A percentile compares a stretch with the other conserved stretches of the same genome.
These are phyloP conservation scores for Aspergillus caelatus DNA, from an alignment of 2,329 filamentous ascomycete genomes.

Conservation along the genomic window DNA sequence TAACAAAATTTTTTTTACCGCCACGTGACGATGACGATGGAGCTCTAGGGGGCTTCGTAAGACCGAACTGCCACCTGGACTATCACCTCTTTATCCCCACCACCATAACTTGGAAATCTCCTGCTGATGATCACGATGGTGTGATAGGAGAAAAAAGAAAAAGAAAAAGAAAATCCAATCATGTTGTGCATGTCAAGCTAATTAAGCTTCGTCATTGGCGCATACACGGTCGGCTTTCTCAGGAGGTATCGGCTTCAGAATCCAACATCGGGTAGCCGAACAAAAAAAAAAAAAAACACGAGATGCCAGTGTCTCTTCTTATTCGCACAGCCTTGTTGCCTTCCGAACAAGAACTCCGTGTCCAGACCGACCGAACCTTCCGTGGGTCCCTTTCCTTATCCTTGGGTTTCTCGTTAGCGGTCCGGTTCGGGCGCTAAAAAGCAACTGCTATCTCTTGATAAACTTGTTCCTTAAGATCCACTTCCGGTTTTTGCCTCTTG, in stretches of 20 bases:
- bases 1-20: background rate
- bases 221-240: background rate
- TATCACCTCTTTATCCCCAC: conserved; percentile 2
- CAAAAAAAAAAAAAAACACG: background rate
- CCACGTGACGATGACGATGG: conserved; percentile 14
- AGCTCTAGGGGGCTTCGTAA: conserved; percentile 15
- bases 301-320: background rate
- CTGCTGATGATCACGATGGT: conserved; percentile 7
- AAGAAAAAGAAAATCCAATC: background rate
- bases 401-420: conserved; percentile 10
- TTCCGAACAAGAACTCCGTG: conserved; percentile 2
- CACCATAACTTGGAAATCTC: conserved; percentile 4
- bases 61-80: background rate
- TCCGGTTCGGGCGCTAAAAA: conserved; percentile 24
- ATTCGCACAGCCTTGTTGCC: conserved; percentile 5
- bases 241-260: conserved; percentile 1
- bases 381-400: conserved; percentile 11
- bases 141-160: conserved; percentile 4
- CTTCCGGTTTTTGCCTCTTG: conserved; percentile 16
- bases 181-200: background rate
- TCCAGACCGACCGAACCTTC: conserved; percentile 14
- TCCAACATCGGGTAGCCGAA: conserved; percentile 14
- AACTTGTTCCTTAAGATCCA: conserved; percentile 17
- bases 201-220: conserved; percentile 9
- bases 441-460: conserved; percentile 7